Evolutionary conservation across 805 yeast species (phyloP).

Genomic region (Pichia pseudocactophila): DNA sequence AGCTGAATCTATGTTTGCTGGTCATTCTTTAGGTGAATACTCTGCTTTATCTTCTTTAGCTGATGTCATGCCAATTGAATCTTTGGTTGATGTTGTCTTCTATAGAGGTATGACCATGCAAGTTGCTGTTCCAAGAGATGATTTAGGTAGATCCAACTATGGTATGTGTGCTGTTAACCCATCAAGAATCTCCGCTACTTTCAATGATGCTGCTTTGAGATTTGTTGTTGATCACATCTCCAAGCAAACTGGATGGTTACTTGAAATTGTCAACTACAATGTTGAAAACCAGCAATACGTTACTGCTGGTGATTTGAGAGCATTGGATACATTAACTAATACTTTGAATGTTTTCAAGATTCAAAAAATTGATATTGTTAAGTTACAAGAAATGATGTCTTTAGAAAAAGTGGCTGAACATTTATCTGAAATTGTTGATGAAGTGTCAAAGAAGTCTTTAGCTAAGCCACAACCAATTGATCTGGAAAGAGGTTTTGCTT

Average conservation of each 20-base stretch:
- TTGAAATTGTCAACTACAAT: constrained; percentile 96
- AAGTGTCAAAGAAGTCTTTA: constrained; percentile 68
- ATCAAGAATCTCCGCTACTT: constrained; percentile 78
- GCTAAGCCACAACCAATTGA: constrained; percentile 97
- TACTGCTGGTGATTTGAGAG: constrained; percentile 97
- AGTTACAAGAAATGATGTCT: constrained; percentile 72
- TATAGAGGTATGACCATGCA: constrained; percentile 99
- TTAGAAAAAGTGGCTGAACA: constrained; percentile 86
- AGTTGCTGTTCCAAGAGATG: constrained; percentile 98
- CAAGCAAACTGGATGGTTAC: constrained; percentile 79
- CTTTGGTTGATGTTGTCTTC: constrained; percentile 93
- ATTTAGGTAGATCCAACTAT: constrained; percentile 89
- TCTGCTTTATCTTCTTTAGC: constrained; percentile 96
- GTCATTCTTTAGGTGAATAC: constrained; percentile 98
- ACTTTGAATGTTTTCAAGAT: constrained; percentile 88
- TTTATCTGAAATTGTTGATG: constrained; percentile 77
- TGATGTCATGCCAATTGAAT: constrained; percentile 97
- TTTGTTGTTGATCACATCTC: constrained; percentile 88
- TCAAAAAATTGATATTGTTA: constrained; percentile 88
- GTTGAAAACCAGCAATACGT: constrained; percentile 98
- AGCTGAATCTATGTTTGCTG: constrained; percentile 89
- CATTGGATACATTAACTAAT: constrained; percentile 83
- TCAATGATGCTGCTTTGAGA: constrained; percentile 87
- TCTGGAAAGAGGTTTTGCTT: constrained; percentile 95
- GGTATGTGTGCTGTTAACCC: constrained; percentile 99